Percentiles rank a stretch among this genome's conserved stretches.
phyloP scores from a whole-genome alignment of 2,329 filamentous ascomycete species.

The Verticillium klebahnii region DNA sequence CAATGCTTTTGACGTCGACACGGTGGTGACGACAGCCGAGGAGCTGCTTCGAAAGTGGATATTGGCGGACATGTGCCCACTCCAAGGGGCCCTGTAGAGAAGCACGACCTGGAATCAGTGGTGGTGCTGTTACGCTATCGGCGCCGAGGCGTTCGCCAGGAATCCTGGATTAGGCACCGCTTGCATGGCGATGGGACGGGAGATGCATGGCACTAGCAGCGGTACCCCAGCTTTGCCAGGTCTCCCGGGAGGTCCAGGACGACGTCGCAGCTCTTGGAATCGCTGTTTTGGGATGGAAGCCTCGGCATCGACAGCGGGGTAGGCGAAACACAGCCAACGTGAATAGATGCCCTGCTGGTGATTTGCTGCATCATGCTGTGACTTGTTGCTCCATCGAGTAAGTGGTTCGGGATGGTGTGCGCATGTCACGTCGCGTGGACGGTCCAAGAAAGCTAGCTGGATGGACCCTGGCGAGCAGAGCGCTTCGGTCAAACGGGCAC shows the following conservation, averaged over 20 bases:
- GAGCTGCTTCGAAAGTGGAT: neutral
- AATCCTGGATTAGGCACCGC: neutral
- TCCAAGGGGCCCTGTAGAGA: neutral
- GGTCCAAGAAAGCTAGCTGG: neutral
- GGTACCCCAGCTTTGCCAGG: neutral
- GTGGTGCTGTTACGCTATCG: neutral
- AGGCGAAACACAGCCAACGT: neutral
- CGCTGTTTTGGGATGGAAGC: neutral
- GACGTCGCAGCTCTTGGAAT: neutral
- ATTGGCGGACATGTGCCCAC: slow-evolving; percentile 3
- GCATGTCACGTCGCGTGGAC: neutral
- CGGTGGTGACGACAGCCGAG: slow-evolving; percentile 2
- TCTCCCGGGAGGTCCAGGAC: neutral
- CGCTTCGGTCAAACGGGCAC: neutral
- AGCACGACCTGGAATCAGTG: neutral
- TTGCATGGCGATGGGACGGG: neutral
- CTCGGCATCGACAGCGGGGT: neutral
- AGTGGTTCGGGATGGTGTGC: neutral
- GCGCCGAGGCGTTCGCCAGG: neutral
- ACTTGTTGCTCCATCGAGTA: neutral
- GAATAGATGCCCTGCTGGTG: neutral
- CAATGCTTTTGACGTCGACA: neutral
- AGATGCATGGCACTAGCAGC: neutral
- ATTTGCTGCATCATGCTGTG: neutral
- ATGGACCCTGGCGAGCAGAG: neutral